Evolutionary conservation across 1,139 yeast genomes (phyloP).

Genomic region (Yamadazyma mexicana): DNA sequence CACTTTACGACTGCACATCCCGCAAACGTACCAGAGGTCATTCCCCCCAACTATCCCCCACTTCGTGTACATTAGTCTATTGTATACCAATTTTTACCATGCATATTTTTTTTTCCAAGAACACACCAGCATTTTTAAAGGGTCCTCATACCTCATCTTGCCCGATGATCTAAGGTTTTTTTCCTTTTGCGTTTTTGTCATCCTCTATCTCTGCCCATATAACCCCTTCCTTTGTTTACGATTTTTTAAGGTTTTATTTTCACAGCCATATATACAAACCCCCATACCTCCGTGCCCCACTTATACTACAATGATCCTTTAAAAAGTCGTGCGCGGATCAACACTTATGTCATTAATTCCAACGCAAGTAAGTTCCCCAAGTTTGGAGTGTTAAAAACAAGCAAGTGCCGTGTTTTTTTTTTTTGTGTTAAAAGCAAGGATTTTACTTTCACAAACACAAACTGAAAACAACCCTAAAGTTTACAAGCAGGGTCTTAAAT

Average conservation of each 20-base stretch:
- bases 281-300: not conserved
- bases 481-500: too few relatives aligned
- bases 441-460: not conserved
- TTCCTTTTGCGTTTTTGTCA: too few relatives aligned
- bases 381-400: slow-evolving; percentile 1
- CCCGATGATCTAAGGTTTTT: too few relatives aligned
- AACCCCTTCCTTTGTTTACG: too few relatives aligned
- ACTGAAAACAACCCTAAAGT: not conserved
- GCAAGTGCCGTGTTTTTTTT: not conserved
- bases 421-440: not conserved
- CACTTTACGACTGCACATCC: too few relatives aligned
- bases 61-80: not conserved
- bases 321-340: slow-evolving; percentile 1
- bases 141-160: too few relatives aligned
- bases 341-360: slow-evolving; percentile 5
- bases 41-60: not conserved
- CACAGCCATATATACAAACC: not conserved
- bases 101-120: too few relatives aligned
- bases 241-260: not conserved
- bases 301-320: not conserved
- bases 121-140: too few relatives aligned
- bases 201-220: too few relatives aligned
- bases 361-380: slow-evolving; percentile 3
- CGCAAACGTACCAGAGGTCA: too few relatives aligned
- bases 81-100: not conserved